phyloP scores from a whole-genome alignment of 1,139 yeast genomes.

The Entelexis sorbosivorans region DNA sequence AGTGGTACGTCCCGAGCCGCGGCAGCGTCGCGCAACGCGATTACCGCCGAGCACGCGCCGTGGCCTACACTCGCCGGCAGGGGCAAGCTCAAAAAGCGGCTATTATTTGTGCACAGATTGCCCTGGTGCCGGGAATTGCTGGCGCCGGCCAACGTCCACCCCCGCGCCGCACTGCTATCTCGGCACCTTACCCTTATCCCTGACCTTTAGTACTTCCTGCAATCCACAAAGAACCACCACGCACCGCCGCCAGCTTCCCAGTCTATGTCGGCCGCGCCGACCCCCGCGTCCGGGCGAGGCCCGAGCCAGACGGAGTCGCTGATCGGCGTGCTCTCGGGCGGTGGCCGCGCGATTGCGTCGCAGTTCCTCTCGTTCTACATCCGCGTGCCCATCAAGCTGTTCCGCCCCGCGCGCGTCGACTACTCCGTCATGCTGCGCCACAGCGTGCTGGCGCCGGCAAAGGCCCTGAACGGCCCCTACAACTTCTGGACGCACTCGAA shows the following conservation, averaged over 20 bases:
- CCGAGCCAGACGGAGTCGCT: slow-evolving; percentile 19
- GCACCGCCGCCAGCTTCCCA: not conserved
- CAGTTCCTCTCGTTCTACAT: slow-evolving; percentile 70
- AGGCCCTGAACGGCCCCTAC: slow-evolving; percentile 42
- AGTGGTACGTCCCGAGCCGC: not conserved
- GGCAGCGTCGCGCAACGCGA: too few species aligned
- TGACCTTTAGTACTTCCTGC: not conserved
- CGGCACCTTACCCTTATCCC: slow-evolving; percentile 1
- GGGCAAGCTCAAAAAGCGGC: too few species aligned
- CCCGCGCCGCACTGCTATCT: not conserved
- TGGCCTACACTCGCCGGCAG: too few species aligned
- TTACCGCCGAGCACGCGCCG: too few species aligned
- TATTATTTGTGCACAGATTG: too few species aligned
- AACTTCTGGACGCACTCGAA: slow-evolving; percentile 64
- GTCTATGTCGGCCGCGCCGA: slow-evolving; percentile 16
- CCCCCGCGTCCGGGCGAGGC: slow-evolving; percentile 11
- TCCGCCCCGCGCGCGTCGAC: slow-evolving; percentile 83
- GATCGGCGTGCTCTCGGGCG: slow-evolving; percentile 66
- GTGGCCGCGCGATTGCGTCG: slow-evolving; percentile 69
- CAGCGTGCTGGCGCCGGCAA: slow-evolving; percentile 38
- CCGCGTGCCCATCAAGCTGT: slow-evolving; percentile 69
- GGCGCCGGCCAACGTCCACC: too few species aligned
- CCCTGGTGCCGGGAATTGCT: not conserved
- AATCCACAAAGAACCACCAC: not conserved
- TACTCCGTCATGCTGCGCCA: slow-evolving; percentile 36